Percentiles rank a stretch among this genome's conserved stretches.
Evolutionary conservation across 2,329 filamentous ascomycete genomes (phyloP).

Genomic region (Trichothecium roseum): DNA sequence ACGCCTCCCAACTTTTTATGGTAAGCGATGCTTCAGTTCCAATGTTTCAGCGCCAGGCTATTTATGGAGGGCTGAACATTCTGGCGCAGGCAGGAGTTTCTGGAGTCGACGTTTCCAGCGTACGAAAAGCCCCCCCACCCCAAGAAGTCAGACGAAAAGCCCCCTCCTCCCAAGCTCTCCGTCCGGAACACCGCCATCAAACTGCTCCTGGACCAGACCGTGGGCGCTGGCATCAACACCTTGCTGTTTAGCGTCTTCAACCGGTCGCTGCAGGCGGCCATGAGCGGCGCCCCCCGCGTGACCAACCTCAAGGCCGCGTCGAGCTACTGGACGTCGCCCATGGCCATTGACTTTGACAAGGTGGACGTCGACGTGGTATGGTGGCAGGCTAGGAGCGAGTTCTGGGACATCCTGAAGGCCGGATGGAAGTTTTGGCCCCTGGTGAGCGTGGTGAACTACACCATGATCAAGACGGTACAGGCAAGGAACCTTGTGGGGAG

Average conservation of each 20-base stretch:
- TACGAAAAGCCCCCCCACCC: conserved; percentile 33
- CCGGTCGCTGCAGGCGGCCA: conserved; percentile 42
- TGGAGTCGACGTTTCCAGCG: conserved; percentile 67
- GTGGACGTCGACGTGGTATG: conserved; percentile 36
- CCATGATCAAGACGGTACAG: conserved; percentile 58
- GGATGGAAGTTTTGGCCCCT: conserved; percentile 61
- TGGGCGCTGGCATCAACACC: conserved; percentile 56
- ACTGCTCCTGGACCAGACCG: conserved; percentile 57
- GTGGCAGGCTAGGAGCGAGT: conserved; percentile 39
- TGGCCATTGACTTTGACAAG: conserved; percentile 30
- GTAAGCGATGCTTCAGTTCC: conserved; percentile 30
- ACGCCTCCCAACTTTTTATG: conserved; percentile 79
- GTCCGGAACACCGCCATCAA: conserved; percentile 57
- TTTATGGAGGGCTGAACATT: conserved; percentile 1
- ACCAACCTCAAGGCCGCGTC: conserved; percentile 22
- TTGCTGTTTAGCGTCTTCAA: conserved; percentile 51
- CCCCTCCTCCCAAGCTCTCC: conserved; percentile 38
- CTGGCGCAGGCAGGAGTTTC: conserved; percentile 54
- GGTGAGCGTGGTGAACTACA: conserved; percentile 61
- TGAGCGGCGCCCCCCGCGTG: conserved; percentile 27
- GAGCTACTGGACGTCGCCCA: conserved; percentile 24
- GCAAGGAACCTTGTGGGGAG: conserved; percentile 61
- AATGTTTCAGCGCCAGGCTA: background rate
- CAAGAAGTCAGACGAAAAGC: conserved; percentile 25
- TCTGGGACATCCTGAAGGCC: conserved; percentile 54